These are phyloP conservation scores for Penicillium italicum DNA, from an alignment of 2,329 filamentous ascomycete species.

Conservation along the genomic window DNA sequence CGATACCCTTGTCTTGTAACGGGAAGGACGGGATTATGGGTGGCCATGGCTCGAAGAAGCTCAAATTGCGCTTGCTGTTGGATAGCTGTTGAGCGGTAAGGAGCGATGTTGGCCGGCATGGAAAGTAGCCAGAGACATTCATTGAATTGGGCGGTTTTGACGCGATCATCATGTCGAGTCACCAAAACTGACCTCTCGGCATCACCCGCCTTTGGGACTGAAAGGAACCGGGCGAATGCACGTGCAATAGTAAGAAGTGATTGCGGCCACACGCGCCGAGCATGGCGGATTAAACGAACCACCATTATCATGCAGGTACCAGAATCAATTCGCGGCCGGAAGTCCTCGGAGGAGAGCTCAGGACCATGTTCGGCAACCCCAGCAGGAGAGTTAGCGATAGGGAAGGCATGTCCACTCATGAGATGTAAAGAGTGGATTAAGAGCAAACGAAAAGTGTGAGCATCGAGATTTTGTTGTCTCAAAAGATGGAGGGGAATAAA, in stretches of 20 bases:
- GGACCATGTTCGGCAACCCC: not conserved
- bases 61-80: constrained; percentile 58
- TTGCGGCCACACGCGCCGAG: constrained; percentile 49
- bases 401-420: constrained; percentile 28
- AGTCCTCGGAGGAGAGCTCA: not conserved
- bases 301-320: constrained; percentile 42
- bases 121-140: constrained; percentile 48
- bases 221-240: constrained; percentile 38
- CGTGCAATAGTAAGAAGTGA: constrained; percentile 43
- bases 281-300: constrained; percentile 50
- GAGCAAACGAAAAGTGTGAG: constrained; percentile 43
- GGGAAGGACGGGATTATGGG: constrained; percentile 50
- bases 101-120: constrained; percentile 46
- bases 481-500: constrained; percentile 50
- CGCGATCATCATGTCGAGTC: constrained; percentile 16
- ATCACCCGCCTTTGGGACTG: constrained; percentile 7
- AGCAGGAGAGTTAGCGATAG: constrained; percentile 2
- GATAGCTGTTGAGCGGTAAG: constrained; percentile 46
- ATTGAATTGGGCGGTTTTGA: constrained; percentile 48
- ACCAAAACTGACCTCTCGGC: constrained; percentile 1
- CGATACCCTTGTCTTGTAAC: constrained; percentile 58
- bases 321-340: constrained; percentile 21
- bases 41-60: constrained; percentile 56
- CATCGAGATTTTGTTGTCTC: constrained; percentile 41
- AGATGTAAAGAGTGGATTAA: constrained; percentile 39